Evolutionary conservation across 2,329 filamentous ascomycete genomes (phyloP).

Genomic region (Leptosphaerulina australis): DNA sequence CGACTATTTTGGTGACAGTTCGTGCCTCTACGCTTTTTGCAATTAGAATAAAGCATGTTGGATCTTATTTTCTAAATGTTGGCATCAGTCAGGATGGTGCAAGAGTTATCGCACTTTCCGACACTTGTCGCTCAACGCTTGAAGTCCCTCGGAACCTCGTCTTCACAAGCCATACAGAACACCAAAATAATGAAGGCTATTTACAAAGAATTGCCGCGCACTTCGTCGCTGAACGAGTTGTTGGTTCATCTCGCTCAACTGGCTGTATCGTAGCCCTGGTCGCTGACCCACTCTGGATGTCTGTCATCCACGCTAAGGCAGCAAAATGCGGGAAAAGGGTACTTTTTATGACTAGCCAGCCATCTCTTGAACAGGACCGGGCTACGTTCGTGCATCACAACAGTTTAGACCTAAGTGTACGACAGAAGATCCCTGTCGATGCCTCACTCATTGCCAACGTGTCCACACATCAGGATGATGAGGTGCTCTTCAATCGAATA

Average conservation of each 20-base stretch:
- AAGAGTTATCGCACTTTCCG: not conserved
- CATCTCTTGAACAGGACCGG: not conserved
- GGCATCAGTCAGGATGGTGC: not conserved
- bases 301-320: constrained; percentile 6
- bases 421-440: constrained; percentile 4
- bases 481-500: constrained; percentile 9
- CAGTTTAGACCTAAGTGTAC: constrained; percentile 7
- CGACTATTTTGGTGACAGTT: not conserved
- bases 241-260: not conserved
- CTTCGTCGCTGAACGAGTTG: constrained; percentile 9
- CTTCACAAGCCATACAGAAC: not conserved
- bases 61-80: not conserved
- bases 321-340: constrained; percentile 1
- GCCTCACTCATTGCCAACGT: constrained; percentile 12
- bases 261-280: constrained; percentile 8
- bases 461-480: constrained; percentile 10
- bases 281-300: constrained; percentile 12
- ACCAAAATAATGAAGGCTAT: not conserved
- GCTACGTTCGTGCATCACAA: constrained; percentile 10
- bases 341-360: constrained; percentile 11
- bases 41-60: not conserved
- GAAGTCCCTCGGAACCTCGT: not conserved
- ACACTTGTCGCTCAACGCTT: not conserved
- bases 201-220: constrained; percentile 2
- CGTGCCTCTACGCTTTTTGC: not conserved